Base-by-base conservation (phyloP, 352 stramenopile species). In the Halophytophthora polymorphica region DNA sequence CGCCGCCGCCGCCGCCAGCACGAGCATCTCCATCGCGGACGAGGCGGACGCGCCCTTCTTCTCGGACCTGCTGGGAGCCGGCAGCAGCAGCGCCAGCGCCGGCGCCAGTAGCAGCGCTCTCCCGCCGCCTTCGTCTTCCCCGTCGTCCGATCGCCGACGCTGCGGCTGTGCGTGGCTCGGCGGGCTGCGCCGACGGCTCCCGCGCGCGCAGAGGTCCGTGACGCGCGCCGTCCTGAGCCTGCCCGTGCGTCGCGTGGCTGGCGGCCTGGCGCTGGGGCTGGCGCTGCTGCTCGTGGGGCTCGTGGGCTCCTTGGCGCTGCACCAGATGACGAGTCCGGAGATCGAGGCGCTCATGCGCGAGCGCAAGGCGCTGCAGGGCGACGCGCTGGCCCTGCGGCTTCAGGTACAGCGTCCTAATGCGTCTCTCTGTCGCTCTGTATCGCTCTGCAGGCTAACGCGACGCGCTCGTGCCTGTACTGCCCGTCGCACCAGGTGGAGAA, bases 261-360 rank as follows among this genome's bases (percentile, higher is more conserved):
- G 71, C 22, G 71, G 66, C 21, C 52, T 88, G 23, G 76, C 56
- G 25, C 50, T 86, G 3, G 83, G 75, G 37, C 18, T 77, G 36
- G 70, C 59, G 23, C 72, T 86, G 69, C 60, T 89, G 36, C 53
- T 86, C 36, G 58, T 83, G 48, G 77, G 77, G 34, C 61, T 62
- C 35, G 76, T 85, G 37, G 79, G 77, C 21, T 86, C 77, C 22
- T 78, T 90, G 45, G 78, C 79, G 25, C 69, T 90, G 29, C 79
- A 80, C 21, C 79, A 90, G 56, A 77, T 88, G 66, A 77, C 88
- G 61, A 87, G 74, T 53, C 79, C 79, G 8, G 72, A 90, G 62
- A 87, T 87, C 44, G 77, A 88, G 45, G 71, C 73, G 51, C 71
- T 88, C 15, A 58, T 83, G 35, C 65, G 71, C 35, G 67, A 90